These are phyloP conservation scores for Fulvia fulva DNA, from an alignment of 2,329 filamentous ascomycete species.

Conservation along the genomic window DNA sequence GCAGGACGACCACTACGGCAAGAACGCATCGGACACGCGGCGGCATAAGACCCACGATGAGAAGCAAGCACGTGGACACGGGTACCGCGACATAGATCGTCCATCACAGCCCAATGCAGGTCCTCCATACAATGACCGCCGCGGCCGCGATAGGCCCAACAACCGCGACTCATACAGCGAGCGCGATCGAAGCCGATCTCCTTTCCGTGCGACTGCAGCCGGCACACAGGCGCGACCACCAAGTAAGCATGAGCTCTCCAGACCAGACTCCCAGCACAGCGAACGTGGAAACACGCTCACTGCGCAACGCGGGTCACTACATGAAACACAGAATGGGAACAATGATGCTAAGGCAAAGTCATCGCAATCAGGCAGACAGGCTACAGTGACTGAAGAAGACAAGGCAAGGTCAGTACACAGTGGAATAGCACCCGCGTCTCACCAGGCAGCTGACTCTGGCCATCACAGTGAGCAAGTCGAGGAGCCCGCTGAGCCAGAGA, in stretches of 20 bases:
- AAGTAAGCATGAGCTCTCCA: slow-evolving; percentile 5
- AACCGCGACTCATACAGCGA: slow-evolving; percentile 8
- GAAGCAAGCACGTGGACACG: slow-evolving; percentile 28
- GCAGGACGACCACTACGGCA: slow-evolving; percentile 57
- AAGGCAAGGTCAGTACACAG: slow-evolving; percentile 15
- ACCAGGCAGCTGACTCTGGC: background rate
- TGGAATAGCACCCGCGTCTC: background rate
- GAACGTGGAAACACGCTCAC: slow-evolving; percentile 16
- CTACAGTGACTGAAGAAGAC: background rate
- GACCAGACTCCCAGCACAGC: slow-evolving; percentile 15
- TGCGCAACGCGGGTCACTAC: slow-evolving; percentile 17
- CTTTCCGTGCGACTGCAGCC: slow-evolving; percentile 17
- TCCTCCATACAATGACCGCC: slow-evolving; percentile 9
- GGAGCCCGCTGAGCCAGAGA: slow-evolving; percentile 28
- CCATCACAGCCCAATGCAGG: slow-evolving; percentile 29
- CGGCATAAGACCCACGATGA: slow-evolving; percentile 62
- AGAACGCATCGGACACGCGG: slow-evolving; percentile 53
- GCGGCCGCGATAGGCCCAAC: slow-evolving; percentile 4
- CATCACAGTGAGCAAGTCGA: slow-evolving; percentile 48
- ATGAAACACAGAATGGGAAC: slow-evolving; percentile 10
- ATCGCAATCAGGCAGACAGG: slow-evolving; percentile 7
- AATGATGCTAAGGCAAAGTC: slow-evolving; percentile 17
- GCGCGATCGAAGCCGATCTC: slow-evolving; percentile 26
- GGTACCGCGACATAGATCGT: slow-evolving; percentile 40
- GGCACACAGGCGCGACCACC: slow-evolving; percentile 6